Conservation (phyloP, 129 eudicot genomes). For the Flaveria ramosissima region DNA sequence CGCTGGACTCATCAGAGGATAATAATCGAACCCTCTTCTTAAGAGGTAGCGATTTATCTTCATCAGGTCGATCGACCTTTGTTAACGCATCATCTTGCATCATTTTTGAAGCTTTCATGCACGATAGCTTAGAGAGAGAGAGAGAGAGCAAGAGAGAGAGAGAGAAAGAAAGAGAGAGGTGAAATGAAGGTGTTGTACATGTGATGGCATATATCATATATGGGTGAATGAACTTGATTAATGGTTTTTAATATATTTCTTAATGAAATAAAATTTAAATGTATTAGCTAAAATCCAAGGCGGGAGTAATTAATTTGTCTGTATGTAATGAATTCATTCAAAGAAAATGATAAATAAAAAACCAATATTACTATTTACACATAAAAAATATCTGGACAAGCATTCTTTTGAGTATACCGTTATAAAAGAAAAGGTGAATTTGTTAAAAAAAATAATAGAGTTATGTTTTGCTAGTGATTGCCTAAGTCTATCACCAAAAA, state of each 20-base stretch:
- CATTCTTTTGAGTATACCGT: no score
- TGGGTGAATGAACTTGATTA: neutral
- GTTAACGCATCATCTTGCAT: no score
- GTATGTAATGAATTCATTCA: neutral
- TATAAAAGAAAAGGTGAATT: no score
- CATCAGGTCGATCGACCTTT: neutral
- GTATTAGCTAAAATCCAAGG: constrained; percentile 1
- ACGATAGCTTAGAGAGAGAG: neutral
- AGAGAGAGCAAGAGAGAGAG: neutral
- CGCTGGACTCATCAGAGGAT: neutral
- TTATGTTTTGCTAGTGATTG: no score
- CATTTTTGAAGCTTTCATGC: constrained; percentile 3
- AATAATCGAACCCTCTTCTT: constrained; percentile 30
- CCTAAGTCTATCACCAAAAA: no score
- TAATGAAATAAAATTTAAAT: constrained; percentile 6
- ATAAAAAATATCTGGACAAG: no score
- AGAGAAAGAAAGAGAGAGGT: neutral
- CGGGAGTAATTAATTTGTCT: constrained; percentile 17
- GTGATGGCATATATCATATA: neutral
- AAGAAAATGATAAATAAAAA: constrained; percentile 5
- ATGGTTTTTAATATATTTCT: neutral
- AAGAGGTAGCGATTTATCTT: constrained; percentile 5
- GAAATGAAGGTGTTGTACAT: neutral
- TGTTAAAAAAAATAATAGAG: no score
- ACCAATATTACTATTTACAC: neutral